These are phyloP conservation scores for Penicillium sp. DNA, from an alignment of 2,329 filamentous ascomycete genomes.

Conservation along the genomic window DNA sequence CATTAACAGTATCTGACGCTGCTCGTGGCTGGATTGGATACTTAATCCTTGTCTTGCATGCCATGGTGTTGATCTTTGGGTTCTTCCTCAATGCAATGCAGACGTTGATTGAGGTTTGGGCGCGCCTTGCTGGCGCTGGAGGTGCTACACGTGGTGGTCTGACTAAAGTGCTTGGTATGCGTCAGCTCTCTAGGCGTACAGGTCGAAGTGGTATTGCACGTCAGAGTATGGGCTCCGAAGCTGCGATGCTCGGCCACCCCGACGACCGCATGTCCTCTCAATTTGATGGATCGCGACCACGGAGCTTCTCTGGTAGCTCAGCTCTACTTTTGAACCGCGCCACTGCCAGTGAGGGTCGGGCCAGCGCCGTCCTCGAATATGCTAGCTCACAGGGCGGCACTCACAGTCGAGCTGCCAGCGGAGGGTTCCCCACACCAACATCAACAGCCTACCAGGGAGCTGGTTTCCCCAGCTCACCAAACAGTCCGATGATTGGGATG, in stretches of 20 bases:
- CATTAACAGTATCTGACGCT: slow-evolving; percentile 74
- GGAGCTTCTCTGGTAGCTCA: slow-evolving; percentile 65
- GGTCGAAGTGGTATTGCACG: slow-evolving; percentile 67
- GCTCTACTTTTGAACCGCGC: slow-evolving; percentile 60
- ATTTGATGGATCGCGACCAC: slow-evolving; percentile 55
- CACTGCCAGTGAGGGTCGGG: slow-evolving; percentile 46
- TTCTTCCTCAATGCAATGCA: slow-evolving; percentile 93
- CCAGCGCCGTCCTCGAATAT: slow-evolving; percentile 58
- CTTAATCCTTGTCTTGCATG: slow-evolving; percentile 83
- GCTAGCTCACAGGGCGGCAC: slow-evolving; percentile 49
- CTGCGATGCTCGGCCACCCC: slow-evolving; percentile 74
- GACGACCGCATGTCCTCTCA: slow-evolving; percentile 64
- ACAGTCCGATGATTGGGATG: slow-evolving; percentile 47
- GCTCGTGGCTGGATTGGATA: slow-evolving; percentile 96
- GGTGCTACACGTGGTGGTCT: slow-evolving; percentile 76
- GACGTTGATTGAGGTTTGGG: slow-evolving; percentile 84
- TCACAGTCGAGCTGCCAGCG: slow-evolving; percentile 59
- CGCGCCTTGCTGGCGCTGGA: slow-evolving; percentile 79
- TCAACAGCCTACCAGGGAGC: slow-evolving; percentile 73
- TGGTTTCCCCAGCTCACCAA: slow-evolving; percentile 49
- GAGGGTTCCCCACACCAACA: slow-evolving; percentile 68
- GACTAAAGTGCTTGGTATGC: slow-evolving; percentile 85
- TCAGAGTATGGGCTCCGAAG: slow-evolving; percentile 79
- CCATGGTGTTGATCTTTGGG: slow-evolving; percentile 79
- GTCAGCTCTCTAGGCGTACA: slow-evolving; percentile 76